A percentile compares a stretch with the other conserved stretches of the same genome.
phyloP scores from a whole-genome alignment of 176 grass and related monocot genomes.

The Elymus sibiricus region DNA sequence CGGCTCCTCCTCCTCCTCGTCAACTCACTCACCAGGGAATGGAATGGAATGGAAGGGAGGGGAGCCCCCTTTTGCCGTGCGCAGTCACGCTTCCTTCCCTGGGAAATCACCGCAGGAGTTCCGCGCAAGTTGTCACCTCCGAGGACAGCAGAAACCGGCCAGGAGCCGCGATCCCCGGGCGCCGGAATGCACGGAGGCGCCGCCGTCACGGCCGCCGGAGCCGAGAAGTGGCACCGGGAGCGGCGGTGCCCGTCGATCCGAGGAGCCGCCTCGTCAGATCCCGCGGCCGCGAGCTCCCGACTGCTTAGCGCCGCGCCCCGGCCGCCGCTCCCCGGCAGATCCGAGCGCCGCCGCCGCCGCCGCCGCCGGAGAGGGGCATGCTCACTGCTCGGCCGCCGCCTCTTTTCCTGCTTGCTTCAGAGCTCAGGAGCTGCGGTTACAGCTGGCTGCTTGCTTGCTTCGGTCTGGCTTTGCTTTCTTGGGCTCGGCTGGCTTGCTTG shows the following conservation, averaged over 20 bases:
- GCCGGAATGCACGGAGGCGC: constrained; percentile 21
- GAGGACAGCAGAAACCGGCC: not conserved
- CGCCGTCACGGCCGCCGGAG: not conserved
- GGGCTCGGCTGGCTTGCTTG: not conserved
- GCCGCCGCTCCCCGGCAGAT: constrained; percentile 35
- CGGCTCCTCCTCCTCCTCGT: constrained; percentile 19
- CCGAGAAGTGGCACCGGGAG: not conserved
- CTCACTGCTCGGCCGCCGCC: not conserved
- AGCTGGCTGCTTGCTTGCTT: not conserved
- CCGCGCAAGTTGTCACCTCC: not conserved
- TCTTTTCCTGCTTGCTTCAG: not conserved
- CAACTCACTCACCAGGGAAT: constrained; percentile 12
- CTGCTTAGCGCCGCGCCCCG: not conserved
- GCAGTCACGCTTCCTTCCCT: not conserved
- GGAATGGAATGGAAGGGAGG: not conserved
- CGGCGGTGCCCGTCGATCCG: too few relatives aligned
- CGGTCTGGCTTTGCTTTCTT: not conserved
- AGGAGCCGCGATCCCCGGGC: constrained; percentile 18
- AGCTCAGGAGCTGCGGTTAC: not conserved
- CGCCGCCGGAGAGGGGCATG: constrained; percentile 30
- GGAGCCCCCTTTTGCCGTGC: not conserved
- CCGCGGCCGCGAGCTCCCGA: not conserved
- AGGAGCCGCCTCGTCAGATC: constrained; percentile 35
- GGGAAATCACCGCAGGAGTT: not conserved
- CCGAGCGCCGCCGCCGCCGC: constrained; percentile 21